A percentile compares a stretch with the other conserved stretches of the same genome.
These are phyloP conservation scores for Porphyrellus sp. DNA, from an alignment of 1,284 basidiomycete species.

Conservation along the genomic window DNA sequence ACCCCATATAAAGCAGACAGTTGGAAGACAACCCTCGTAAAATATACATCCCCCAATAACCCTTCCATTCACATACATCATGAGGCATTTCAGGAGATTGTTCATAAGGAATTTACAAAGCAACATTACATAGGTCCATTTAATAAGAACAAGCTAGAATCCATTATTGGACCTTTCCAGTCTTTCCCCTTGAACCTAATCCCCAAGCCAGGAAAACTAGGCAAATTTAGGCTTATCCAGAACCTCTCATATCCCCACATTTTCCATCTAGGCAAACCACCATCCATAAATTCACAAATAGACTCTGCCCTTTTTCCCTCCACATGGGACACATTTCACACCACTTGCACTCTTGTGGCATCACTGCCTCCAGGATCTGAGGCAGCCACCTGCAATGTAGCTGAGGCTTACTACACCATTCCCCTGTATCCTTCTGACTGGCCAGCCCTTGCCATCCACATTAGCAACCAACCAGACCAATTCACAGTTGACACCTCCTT, in stretches of 20 bases:
- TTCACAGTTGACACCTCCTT: neutral
- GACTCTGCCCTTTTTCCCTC: neutral
- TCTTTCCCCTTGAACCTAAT: neutral
- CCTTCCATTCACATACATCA: neutral
- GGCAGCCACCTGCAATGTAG: neutral
- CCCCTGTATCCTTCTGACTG: neutral
- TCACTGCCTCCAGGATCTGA: neutral
- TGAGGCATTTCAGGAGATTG: neutral
- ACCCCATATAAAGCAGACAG: conserved; percentile 25
- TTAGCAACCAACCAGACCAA: neutral
- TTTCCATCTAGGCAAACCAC: fast-evolving
- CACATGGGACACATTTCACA: neutral
- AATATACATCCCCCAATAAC: neutral
- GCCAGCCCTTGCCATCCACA: neutral
- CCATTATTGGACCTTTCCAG: conserved; percentile 6
- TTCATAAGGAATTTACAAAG: too few species aligned
- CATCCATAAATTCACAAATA: neutral
- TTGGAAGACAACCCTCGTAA: conserved; percentile 11
- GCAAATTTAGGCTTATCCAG: conserved; percentile 9
- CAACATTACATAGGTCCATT: neutral
- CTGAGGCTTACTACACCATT: conserved; percentile 5
- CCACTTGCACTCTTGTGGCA: neutral
- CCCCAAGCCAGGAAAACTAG: conserved; percentile 1
- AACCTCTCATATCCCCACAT: conserved; percentile 5
- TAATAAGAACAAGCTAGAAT: neutral